Evolutionary conservation across 441 rosid species (phyloP).

Genomic region (Corymbia calophylla): DNA sequence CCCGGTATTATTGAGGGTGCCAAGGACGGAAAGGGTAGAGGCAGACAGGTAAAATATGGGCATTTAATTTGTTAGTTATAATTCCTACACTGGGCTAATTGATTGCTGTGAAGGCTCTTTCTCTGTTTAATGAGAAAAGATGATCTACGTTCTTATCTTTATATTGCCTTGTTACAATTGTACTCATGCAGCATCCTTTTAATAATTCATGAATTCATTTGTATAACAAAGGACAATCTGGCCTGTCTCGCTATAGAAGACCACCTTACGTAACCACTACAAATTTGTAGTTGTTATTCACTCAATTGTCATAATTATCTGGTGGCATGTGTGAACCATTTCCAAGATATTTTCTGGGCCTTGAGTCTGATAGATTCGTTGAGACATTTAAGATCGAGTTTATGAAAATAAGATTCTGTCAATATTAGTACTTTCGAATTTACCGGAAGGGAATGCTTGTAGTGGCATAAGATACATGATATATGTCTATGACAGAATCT

Average conservation of each 20-base stretch:
- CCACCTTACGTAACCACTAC: neutral
- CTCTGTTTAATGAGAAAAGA: neutral
- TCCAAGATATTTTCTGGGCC: neutral
- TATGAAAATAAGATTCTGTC: neutral
- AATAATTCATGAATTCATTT: neutral
- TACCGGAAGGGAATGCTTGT: neutral
- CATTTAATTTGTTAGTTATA: neutral
- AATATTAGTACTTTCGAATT: neutral
- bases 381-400: neutral
- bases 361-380: neutral
- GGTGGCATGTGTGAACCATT: neutral
- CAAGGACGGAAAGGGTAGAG: constrained; percentile 99
- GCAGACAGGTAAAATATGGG: constrained; percentile 58
- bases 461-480: neutral
- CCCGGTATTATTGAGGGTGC: constrained; percentile 99
- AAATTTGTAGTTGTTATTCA: neutral
- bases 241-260: neutral
- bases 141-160: neutral
- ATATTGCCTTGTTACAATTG: neutral
- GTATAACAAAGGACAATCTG: neutral
- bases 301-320: neutral
- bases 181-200: neutral
- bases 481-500: neutral
- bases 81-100: neutral
- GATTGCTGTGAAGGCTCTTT: neutral